Evolutionary conservation across 805 yeast species (phyloP), one percentile per base, ranked within the genome.

Genomic region (Scheffersomyces amazonensis): DNA sequence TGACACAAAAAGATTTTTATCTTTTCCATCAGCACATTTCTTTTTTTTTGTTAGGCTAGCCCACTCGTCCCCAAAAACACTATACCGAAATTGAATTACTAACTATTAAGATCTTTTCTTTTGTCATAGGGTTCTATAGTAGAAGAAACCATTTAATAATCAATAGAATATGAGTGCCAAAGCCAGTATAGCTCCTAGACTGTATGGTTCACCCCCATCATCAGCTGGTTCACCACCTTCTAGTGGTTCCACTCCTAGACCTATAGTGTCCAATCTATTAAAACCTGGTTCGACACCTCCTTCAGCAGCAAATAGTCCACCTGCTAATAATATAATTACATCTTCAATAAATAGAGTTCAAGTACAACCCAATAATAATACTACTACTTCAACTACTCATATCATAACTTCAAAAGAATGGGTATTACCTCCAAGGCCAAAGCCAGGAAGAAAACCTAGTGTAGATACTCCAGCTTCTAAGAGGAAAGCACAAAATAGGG

Each of bases 401-500:
- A 80, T 80, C 17, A 73, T 75, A 42, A 78, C 84, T 2, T 73
- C 80, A 8, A 74, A 68, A 35, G 80, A 75, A 43, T 78, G 83
- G 82, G 81, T 53, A 3, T 56, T 78, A 31, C 83, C 83, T 5
- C 82, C 83, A 6, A 59, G 83, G 39, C 83, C 82, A 4, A 75
- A 77, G 48, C 83, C 83, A 0, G 83, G 83, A 4, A 53, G 70
- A 40, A 80, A 80, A 58, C 84, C 84, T 12, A 68, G 80, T 46
- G 73, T 75, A 4, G 96, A 87, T 47, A 78, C 90, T 0, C 95
- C 96, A 0, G 89, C 90, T 1, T 79, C 83, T 16, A 86, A 87
- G 58, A 67, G 96, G 37, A 87, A 87, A 60, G 95, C 95, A 3
- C 96, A 86, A 60, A 89, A 89, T 56, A 68, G 96, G 41, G 95